These are phyloP conservation scores for Aphanocladium album DNA, from an alignment of 2,329 filamentous ascomycete species.

Conservation along the genomic window DNA sequence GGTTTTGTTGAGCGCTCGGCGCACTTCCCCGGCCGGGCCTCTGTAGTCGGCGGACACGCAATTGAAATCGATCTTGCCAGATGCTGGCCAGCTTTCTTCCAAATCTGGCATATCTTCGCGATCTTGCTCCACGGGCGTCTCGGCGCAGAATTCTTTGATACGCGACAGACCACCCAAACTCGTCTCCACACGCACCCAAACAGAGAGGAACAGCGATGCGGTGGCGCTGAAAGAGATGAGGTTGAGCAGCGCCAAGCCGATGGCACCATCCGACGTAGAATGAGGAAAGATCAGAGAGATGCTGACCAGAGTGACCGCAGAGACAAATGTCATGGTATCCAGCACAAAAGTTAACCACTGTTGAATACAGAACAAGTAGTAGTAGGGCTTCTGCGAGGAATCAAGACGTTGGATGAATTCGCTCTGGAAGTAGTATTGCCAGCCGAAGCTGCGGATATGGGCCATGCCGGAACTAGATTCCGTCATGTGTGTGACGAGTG, in stretches of 20 bases:
- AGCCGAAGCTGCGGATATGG: slow-evolving; percentile 50
- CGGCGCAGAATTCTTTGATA: neutral
- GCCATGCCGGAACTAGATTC: slow-evolving; percentile 41
- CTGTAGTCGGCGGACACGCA: slow-evolving; percentile 9
- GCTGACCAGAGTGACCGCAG: slow-evolving; percentile 41
- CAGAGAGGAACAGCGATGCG: neutral
- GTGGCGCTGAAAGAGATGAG: slow-evolving; percentile 23
- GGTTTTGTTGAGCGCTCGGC: slow-evolving; percentile 9
- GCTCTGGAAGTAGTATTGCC: slow-evolving; percentile 38
- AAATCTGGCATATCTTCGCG: neutral
- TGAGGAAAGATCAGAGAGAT: slow-evolving; percentile 29
- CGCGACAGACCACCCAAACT: slow-evolving; percentile 1
- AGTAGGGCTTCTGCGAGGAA: slow-evolving; percentile 48
- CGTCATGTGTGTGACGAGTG: slow-evolving; percentile 31
- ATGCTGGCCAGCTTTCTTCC: neutral
- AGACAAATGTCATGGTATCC: slow-evolving; percentile 38
- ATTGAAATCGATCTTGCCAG: slow-evolving; percentile 9
- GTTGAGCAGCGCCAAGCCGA: slow-evolving; percentile 16
- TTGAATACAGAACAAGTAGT: slow-evolving; percentile 49
- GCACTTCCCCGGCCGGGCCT: neutral
- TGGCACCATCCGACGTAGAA: neutral
- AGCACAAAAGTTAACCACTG: slow-evolving; percentile 48
- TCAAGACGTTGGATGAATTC: slow-evolving; percentile 44
- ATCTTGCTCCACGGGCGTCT: neutral
- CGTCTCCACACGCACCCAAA: slow-evolving; percentile 1